These are phyloP conservation scores for Rhexocercosporidium sp. DNA, from an alignment of 2,329 filamentous ascomycete genomes.

Conservation along the genomic window DNA sequence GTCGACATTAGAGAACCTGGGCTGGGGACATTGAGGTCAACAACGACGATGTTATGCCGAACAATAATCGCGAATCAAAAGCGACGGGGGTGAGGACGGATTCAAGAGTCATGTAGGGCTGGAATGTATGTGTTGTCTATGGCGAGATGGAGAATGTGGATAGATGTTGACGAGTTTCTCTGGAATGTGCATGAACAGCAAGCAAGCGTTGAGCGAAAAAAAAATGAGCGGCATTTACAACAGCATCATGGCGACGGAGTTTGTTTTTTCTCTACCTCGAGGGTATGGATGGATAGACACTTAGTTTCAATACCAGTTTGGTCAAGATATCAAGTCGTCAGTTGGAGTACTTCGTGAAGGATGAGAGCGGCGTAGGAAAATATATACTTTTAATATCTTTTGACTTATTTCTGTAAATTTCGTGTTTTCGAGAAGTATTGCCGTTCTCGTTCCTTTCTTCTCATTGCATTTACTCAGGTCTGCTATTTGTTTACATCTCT, in stretches of 20 bases:
- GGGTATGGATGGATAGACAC: constrained; percentile 6
- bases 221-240: constrained; percentile 31
- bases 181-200: constrained; percentile 30
- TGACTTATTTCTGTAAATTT: not conserved
- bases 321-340: not conserved
- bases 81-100: not conserved
- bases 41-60: not conserved
- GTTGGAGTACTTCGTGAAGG: not conserved
- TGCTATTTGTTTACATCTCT: too few species aligned
- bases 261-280: constrained; percentile 14
- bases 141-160: constrained; percentile 3
- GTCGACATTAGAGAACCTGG: constrained; percentile 61
- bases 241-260: constrained; percentile 38
- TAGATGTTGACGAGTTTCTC: constrained; percentile 11
- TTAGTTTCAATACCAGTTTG: constrained; percentile 5
- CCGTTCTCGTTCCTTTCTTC: not conserved
- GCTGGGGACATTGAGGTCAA: constrained; percentile 45
- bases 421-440: not conserved
- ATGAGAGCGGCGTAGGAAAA: not conserved
- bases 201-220: constrained; percentile 22
- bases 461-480: not conserved
- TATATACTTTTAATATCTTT: not conserved
- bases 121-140: constrained; percentile 8
- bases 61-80: constrained; percentile 7
- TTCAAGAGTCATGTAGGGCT: not conserved